phyloP scores from a whole-genome alignment of 73 alveolate species.

The Tetrahymena thermophila region DNA sequence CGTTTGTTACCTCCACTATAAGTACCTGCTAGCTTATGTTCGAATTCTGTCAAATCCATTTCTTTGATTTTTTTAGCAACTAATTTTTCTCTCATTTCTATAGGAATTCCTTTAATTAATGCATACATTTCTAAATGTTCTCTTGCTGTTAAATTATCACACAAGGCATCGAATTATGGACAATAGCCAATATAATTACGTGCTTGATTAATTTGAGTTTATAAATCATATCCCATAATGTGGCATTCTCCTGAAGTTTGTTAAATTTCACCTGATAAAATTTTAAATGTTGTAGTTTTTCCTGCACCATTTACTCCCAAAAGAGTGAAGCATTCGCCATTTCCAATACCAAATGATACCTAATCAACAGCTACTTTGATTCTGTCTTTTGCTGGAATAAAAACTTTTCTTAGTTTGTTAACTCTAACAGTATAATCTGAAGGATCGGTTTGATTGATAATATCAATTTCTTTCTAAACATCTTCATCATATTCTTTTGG shows the following conservation, averaged over 20 bases:
- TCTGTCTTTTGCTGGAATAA: constrained; percentile 24
- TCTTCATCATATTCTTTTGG: constrained; percentile 35
- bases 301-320: constrained; percentile 98
- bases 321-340: constrained; percentile 87
- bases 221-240: constrained; percentile 78
- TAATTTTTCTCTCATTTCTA: constrained; percentile 43
- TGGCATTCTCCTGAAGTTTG: constrained; percentile 86
- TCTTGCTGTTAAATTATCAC: constrained; percentile 85
- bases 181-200: constrained; percentile 93
- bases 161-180: constrained; percentile 94
- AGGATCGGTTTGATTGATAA: constrained; percentile 15
- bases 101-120: constrained; percentile 84
- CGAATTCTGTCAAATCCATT: constrained; percentile 78
- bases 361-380: constrained; percentile 74
- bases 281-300: constrained; percentile 87
- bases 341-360: constrained; percentile 74
- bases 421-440: constrained; percentile 44
- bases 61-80: constrained; percentile 75
- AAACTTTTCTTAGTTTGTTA: constrained; percentile 55
- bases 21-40: constrained; percentile 71
- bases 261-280: constrained; percentile 79
- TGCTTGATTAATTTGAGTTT: constrained; percentile 60
- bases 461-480: constrained; percentile 31
- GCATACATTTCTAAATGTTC: constrained; percentile 94
- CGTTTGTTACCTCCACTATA: constrained; percentile 97